Evolutionary conservation across 1,139 yeast genomes (phyloP).

Genomic region (Torulaspora globosa): DNA sequence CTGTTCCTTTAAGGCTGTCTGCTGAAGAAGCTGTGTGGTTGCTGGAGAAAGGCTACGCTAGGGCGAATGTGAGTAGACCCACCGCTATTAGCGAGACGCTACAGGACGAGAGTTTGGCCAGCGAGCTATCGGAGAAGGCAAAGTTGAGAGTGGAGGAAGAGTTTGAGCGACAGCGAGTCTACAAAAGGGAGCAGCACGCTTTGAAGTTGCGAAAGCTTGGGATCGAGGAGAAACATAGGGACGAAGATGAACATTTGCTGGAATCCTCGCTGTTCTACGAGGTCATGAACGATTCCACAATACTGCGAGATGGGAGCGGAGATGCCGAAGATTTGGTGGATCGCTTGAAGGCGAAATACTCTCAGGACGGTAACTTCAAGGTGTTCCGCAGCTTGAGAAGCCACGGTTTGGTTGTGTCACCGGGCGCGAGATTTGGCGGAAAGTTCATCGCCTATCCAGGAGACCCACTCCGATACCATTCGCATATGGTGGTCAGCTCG

Average conservation of each 20-base stretch:
- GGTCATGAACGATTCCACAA: conserved; percentile 7
- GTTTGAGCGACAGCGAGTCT: conserved; percentile 21
- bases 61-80: conserved; percentile 25
- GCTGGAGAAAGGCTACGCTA: conserved; percentile 43
- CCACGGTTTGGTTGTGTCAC: conserved; percentile 56
- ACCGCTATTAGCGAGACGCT: conserved; percentile 1
- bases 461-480: conserved; percentile 85
- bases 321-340: neutral
- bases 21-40: conserved; percentile 73
- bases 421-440: conserved; percentile 91
- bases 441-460: conserved; percentile 89
- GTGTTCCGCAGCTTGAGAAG: conserved; percentile 38
- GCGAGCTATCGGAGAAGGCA: conserved; percentile 1
- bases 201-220: conserved; percentile 21
- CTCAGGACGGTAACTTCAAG: conserved; percentile 2
- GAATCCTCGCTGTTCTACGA: conserved; percentile 20
- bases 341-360: neutral
- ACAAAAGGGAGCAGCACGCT: conserved; percentile 21
- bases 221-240: conserved; percentile 6
- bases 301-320: conserved; percentile 5
- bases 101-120: neutral
- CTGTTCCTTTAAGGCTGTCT: conserved; percentile 72
- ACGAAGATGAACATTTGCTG: conserved; percentile 15
- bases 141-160: conserved; percentile 7
- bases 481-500: conserved; percentile 71